phyloP scores from a whole-genome alignment of 1,284 basidiomycete genomes.

The Dichomitus squalens region DNA sequence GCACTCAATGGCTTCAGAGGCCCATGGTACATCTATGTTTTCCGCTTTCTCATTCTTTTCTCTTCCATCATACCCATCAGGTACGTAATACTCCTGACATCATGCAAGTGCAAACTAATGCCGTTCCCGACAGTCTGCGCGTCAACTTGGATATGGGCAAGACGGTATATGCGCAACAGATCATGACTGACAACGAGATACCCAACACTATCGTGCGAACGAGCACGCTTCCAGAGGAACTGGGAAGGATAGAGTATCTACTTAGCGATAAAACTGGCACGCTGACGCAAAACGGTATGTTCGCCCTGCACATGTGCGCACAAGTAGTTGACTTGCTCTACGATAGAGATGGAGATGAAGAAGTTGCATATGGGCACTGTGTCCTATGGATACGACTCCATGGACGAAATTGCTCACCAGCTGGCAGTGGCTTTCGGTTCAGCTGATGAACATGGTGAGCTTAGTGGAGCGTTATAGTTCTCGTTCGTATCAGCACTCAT shows the following conservation, averaged over 20 bases:
- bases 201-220: conserved; percentile 96
- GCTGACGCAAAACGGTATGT: conserved; percentile 91
- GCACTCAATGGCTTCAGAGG: conserved; percentile 97
- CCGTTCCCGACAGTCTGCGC: conserved; percentile 67
- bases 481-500: neutral
- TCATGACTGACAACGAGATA: conserved; percentile 93
- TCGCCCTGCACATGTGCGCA: neutral
- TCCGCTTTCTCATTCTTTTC: conserved; percentile 97
- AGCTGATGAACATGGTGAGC: conserved; percentile 48
- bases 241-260: conserved; percentile 95
- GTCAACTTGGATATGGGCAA: conserved; percentile 99
- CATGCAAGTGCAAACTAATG: neutral
- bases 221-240: conserved; percentile 94
- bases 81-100: conserved; percentile 44
- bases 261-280: conserved; percentile 98
- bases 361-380: conserved; percentile 99
- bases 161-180: conserved; percentile 95
- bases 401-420: conserved; percentile 97
- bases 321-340: neutral
- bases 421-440: conserved; percentile 80
- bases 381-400: conserved; percentile 94
- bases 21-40: conserved; percentile 94
- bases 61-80: conserved; percentile 99
- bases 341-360: conserved; percentile 97
- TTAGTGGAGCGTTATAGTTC: neutral